Conservation (phyloP, 371 early-diverging fungal genomes). For the Zopfochytrium polystomum region DNA sequence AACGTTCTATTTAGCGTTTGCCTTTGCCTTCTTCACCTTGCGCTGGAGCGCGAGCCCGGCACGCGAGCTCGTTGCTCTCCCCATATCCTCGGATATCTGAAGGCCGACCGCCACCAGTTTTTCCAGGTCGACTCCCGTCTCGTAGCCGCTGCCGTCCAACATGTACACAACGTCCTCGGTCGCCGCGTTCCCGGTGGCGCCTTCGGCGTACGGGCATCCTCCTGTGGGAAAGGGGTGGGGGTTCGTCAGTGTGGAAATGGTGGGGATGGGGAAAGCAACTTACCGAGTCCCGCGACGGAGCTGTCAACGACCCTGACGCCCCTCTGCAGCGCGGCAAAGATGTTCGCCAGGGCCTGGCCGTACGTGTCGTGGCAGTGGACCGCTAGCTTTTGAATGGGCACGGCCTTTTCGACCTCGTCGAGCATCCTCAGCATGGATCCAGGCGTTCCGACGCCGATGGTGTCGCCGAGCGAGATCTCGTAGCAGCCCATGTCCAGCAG, state of each 20-base stretch:
- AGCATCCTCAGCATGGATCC: slow-evolving; percentile 64
- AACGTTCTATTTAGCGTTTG: too few relatives aligned
- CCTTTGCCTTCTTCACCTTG: too few relatives aligned
- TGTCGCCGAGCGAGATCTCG: slow-evolving; percentile 95
- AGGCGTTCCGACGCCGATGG: slow-evolving; percentile 84
- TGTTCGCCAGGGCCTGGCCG: slow-evolving; percentile 95
- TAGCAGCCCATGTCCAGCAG: slow-evolving; percentile 91
- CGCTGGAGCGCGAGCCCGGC: slow-evolving; percentile 30
- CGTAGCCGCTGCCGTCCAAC: slow-evolving; percentile 79
- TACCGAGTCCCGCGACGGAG: slow-evolving; percentile 84
- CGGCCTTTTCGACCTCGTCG: slow-evolving; percentile 64
- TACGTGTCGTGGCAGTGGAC: slow-evolving; percentile 98
- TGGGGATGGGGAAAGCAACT: neutral
- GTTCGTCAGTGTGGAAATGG: neutral
- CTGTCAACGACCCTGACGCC: slow-evolving; percentile 91
- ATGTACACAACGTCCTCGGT: slow-evolving; percentile 96
- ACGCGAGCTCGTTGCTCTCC: slow-evolving; percentile 38
- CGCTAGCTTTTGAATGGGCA: slow-evolving; percentile 77
- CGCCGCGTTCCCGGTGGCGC: slow-evolving; percentile 95
- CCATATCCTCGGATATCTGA: slow-evolving; percentile 79
- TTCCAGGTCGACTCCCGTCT: slow-evolving; percentile 75
- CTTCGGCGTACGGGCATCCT: slow-evolving; percentile 95
- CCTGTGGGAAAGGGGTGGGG: slow-evolving; percentile 59
- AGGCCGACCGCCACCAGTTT: slow-evolving; percentile 72
- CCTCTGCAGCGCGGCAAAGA: slow-evolving; percentile 66